phyloP scores from a whole-genome alignment of 2,329 filamentous ascomycete species.

The Diaporthe ilicicola region DNA sequence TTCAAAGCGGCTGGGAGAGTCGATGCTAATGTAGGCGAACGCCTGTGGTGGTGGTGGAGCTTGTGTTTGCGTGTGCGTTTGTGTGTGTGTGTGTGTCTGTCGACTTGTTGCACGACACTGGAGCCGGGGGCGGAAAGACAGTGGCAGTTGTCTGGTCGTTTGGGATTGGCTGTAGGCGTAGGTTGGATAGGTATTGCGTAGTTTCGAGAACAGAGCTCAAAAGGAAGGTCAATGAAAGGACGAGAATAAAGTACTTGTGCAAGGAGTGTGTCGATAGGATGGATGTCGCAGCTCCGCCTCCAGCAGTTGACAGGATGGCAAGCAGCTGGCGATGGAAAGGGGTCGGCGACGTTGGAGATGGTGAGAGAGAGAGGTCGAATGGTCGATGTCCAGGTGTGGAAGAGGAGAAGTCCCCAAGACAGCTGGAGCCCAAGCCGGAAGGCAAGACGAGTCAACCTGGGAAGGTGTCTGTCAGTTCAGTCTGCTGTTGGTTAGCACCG shows the following conservation, averaged over 20 bases:
- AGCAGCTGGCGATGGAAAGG: conserved; percentile 25
- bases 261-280: conserved; percentile 32
- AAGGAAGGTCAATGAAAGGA: conserved; percentile 36
- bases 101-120: conserved; percentile 22
- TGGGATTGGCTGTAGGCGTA: conserved; percentile 28
- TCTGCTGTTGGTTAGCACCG: conserved; percentile 8
- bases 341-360: conserved; percentile 17
- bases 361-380: conserved; percentile 27
- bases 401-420: conserved; percentile 25
- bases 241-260: conserved; percentile 30
- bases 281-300: conserved; percentile 24
- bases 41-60: conserved; percentile 1
- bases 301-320: conserved; percentile 20
- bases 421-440: conserved; percentile 6
- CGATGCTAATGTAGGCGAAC: conserved; percentile 32
- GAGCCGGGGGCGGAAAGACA: conserved; percentile 29
- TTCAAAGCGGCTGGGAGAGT: conserved; percentile 58
- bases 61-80: background rate
- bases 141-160: conserved; percentile 31
- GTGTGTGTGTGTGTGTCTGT: background rate
- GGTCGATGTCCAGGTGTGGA: conserved; percentile 18
- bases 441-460: conserved; percentile 20
- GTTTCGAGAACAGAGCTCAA: conserved; percentile 32
- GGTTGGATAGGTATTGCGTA: conserved; percentile 23
- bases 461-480: conserved; percentile 18